phyloP scores from a whole-genome alignment of 2,329 filamentous ascomycete species.

The Talaromyces sp. region DNA sequence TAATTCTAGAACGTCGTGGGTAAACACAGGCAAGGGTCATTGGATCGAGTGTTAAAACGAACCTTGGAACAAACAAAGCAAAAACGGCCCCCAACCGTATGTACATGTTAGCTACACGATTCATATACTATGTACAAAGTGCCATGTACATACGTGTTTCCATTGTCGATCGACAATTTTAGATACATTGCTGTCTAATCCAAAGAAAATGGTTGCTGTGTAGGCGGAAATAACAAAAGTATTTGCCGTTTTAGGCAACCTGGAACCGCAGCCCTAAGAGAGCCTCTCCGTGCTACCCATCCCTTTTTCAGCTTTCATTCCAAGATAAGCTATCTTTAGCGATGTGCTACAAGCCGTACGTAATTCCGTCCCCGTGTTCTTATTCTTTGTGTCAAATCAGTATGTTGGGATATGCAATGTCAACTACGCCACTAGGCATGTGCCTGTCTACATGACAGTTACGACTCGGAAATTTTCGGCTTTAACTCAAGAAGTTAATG shows the following conservation, averaged over 20 bases:
- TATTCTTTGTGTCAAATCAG: neutral
- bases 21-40: neutral
- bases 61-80: too few species aligned
- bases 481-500: neutral
- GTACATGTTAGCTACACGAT: neutral
- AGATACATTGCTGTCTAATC: neutral
- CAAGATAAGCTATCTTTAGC: neutral
- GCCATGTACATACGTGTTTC: neutral
- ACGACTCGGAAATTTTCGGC: neutral
- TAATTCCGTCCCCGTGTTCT: neutral
- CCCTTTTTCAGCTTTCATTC: neutral
- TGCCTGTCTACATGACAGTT: neutral
- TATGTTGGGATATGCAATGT: neutral
- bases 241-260: neutral
- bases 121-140: neutral
- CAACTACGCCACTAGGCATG: neutral
- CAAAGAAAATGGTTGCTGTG: neutral
- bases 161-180: neutral
- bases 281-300: neutral
- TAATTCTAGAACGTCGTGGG: neutral
- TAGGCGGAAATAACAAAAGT: neutral
- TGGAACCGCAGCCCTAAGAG: neutral
- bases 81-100: slow-evolving; percentile 2
- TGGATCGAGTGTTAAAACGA: neutral
- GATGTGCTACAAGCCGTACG: neutral